Conservation (phyloP, 345 rosid genomes). For the Eucalyptus leucophloia region DNA sequence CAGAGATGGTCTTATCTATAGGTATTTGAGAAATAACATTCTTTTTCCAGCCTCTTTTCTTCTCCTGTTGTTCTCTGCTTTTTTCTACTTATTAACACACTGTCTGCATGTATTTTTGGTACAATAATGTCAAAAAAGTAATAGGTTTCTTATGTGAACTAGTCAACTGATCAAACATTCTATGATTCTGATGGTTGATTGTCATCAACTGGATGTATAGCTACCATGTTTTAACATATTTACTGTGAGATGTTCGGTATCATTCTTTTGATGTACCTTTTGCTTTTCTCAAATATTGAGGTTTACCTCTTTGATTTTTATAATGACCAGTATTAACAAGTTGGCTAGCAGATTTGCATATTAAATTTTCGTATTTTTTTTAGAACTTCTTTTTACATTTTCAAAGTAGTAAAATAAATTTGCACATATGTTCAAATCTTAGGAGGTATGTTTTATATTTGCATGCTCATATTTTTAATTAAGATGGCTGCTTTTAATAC, state of each 20-base stretch:
- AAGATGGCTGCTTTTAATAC: background rate
- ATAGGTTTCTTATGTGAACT: background rate
- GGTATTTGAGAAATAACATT: conserved; percentile 31
- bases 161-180: background rate
- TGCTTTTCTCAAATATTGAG: background rate
- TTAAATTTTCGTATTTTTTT: background rate
- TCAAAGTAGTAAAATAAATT: too few species aligned
- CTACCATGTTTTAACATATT: background rate
- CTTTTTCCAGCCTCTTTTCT: background rate
- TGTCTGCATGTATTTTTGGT: background rate
- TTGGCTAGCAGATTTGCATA: background rate
- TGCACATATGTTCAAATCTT: background rate
- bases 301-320: background rate
- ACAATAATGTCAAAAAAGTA: background rate
- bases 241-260: background rate
- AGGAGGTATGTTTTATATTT: background rate
- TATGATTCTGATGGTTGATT: background rate
- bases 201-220: background rate
- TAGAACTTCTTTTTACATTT: too few species aligned
- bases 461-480: background rate
- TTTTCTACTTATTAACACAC: background rate
- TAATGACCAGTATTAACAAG: background rate
- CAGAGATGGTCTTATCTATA: conserved; percentile 76
- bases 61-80: background rate
- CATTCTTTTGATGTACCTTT: background rate